Base-by-base conservation (phyloP, 768 basidiomycete species). In the Mycena crocata region DNA sequence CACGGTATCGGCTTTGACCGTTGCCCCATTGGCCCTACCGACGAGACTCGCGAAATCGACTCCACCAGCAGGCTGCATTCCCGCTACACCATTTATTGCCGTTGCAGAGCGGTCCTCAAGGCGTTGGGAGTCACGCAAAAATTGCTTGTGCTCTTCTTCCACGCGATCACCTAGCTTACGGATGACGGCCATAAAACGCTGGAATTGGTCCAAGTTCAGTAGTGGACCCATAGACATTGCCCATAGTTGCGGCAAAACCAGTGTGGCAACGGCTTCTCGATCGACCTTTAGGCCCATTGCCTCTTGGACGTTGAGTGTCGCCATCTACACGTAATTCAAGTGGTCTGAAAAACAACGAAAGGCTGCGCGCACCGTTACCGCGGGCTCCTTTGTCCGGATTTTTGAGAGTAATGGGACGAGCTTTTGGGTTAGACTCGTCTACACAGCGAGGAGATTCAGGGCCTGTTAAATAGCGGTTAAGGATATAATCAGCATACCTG, bases 231-330 rank as follows among this genome's bases (percentile, higher is more conserved):
- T 97, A 4, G 93, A 96, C 96, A 99, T 98, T 4, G 92, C 84
- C 98, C 98, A 99, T 30, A 96, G 80, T 82, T 97, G 95, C 12
- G 95, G 95, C 15, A 97, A 82, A 32, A 97, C 93, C 45, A 95
- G 83, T 0, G 92, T 93, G 3, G 94, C 94, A 14, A 95, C 93
- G 13, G 96, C 94, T 78, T 96, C 95, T 51, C 95, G 87, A 71
- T 98, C 96, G 2, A 98, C 90, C 76, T 97, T 98, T 71, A 89
- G 86, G 12, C 96, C 96, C 96, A 98, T 98, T 1, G 94, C 94
- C 77, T 96, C 96, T 79, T 98, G 96, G 0, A 98, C 95, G 24
- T 86, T 87, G 45, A 95, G 81, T 0, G 95, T 95, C 3, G 93
- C 93, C 89, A 95, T 92, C 94, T 94, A 67, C 42, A 49, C 9